These are phyloP conservation scores for Lichtheimia ornata DNA, from an alignment of 371 early-diverging fungal genomes.

Conservation along the genomic window DNA sequence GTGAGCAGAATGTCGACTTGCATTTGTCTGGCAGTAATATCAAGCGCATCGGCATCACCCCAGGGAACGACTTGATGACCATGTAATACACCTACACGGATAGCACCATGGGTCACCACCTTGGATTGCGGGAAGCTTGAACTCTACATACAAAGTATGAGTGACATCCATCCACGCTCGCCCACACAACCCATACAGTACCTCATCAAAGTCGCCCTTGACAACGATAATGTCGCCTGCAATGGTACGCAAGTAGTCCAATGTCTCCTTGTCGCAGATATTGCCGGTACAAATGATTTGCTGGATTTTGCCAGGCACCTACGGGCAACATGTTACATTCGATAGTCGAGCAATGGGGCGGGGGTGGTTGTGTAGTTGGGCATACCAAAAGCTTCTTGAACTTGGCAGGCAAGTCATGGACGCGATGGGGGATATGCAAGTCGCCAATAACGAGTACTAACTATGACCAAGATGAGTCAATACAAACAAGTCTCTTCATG, in stretches of 20 bases:
- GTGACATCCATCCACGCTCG: not conserved
- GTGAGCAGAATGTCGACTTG: conserved; percentile 89
- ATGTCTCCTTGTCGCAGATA: conserved; percentile 76
- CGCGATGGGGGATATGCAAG: conserved; percentile 92
- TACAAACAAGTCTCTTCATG: too few species aligned
- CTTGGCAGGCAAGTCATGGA: conserved; percentile 82
- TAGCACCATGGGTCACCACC: conserved; percentile 73
- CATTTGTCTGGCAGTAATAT: conserved; percentile 81
- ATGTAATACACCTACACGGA: conserved; percentile 85
- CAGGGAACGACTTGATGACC: conserved; percentile 91
- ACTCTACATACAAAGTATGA: conserved; percentile 35
- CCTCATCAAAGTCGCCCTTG: conserved; percentile 87
- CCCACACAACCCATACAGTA: conserved; percentile 14
- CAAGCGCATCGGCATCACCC: conserved; percentile 83
- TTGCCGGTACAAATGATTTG: conserved; percentile 94
- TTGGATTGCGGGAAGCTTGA: conserved; percentile 63
- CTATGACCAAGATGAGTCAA: conserved; percentile 25
- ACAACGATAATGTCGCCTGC: conserved; percentile 79
- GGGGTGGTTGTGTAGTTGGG: too few species aligned
- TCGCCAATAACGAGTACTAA: conserved; percentile 92
- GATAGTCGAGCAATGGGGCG: too few species aligned
- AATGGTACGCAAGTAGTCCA: conserved; percentile 85
- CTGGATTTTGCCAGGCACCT: conserved; percentile 94
- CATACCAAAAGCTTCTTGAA: conserved; percentile 86
- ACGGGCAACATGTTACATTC: not conserved